Evolutionary conservation across 2,329 filamentous ascomycete genomes (phyloP).

Genomic region (Talaromyces atroroseus): DNA sequence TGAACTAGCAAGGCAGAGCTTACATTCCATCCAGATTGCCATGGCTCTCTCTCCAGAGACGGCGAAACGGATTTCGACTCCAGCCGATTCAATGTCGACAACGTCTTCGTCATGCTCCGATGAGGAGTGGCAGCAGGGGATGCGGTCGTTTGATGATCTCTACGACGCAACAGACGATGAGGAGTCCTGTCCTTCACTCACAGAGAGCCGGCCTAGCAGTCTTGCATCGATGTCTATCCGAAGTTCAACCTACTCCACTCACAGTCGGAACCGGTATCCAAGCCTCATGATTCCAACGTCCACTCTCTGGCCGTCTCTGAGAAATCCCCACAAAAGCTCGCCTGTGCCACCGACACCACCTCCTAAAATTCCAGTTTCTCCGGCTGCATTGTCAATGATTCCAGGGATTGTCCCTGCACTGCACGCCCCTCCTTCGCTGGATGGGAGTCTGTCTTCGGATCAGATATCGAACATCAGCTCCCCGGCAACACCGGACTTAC

Average conservation of each 20-base stretch:
- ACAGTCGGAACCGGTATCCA: conserved; percentile 49
- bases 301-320: conserved; percentile 51
- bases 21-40: conserved; percentile 16
- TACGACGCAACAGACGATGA: conserved; percentile 77
- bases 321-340: conserved; percentile 47
- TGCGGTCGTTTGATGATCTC: conserved; percentile 74
- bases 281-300: conserved; percentile 56
- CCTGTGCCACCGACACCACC: conserved; percentile 46
- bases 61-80: conserved; percentile 24
- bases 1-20: conserved; percentile 13
- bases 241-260: conserved; percentile 31
- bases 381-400: conserved; percentile 67
- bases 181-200: conserved; percentile 45
- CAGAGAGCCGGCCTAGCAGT: conserved; percentile 46
- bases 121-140: conserved; percentile 60
- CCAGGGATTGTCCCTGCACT: conserved; percentile 64
- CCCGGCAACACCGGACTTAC: conserved; percentile 74
- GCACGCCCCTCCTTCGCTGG: conserved; percentile 79
- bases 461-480: conserved; percentile 79
- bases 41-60: conserved; percentile 15
- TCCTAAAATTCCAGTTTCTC: conserved; percentile 65
- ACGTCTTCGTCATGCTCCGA: conserved; percentile 38
- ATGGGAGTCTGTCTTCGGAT: conserved; percentile 83
- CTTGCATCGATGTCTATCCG: conserved; percentile 39
- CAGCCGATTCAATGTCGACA: conserved; percentile 25